phyloP scores from a whole-genome alignment of 257 asterid species.

The Vinca minor region DNA sequence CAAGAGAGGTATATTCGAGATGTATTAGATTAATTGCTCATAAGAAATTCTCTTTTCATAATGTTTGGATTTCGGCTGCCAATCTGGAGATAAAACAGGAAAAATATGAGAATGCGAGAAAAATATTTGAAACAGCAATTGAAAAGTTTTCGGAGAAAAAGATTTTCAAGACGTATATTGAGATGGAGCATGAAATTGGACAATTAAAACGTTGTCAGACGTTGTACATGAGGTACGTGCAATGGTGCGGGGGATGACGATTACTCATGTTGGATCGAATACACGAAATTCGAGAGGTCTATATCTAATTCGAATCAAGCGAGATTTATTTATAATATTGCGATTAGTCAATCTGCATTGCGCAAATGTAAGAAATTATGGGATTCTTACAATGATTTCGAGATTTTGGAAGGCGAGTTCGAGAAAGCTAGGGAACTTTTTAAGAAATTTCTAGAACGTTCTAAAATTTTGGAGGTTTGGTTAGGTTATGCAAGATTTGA shows the following conservation, averaged over 20 bases:
- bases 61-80: conserved; percentile 83
- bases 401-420: conserved; percentile 52
- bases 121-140: conserved; percentile 21
- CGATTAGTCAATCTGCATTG: conserved; percentile 48
- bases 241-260: conserved; percentile 46
- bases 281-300: conserved; percentile 49
- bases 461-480: conserved; percentile 73
- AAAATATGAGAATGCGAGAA: conserved; percentile 25
- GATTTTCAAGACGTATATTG: conserved; percentile 26
- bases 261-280: conserved; percentile 54
- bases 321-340: conserved; percentile 57
- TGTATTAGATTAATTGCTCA: conserved; percentile 20
- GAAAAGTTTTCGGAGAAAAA: conserved; percentile 20
- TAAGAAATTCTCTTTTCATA: conserved; percentile 47
- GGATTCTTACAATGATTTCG: conserved; percentile 77
- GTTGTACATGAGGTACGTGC: conserved; percentile 40
- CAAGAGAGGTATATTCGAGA: conserved; percentile 51
- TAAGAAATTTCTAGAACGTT: conserved; percentile 61
- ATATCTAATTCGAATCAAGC: conserved; percentile 51
- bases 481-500: conserved; percentile 74
- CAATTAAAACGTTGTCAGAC: too few species aligned
- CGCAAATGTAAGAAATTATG: neutral
- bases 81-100: conserved; percentile 63
- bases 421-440: conserved; percentile 59
- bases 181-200: too few species aligned